Base-by-base conservation (phyloP, 106 monocot genomes). In the Posidonia australis region DNA sequence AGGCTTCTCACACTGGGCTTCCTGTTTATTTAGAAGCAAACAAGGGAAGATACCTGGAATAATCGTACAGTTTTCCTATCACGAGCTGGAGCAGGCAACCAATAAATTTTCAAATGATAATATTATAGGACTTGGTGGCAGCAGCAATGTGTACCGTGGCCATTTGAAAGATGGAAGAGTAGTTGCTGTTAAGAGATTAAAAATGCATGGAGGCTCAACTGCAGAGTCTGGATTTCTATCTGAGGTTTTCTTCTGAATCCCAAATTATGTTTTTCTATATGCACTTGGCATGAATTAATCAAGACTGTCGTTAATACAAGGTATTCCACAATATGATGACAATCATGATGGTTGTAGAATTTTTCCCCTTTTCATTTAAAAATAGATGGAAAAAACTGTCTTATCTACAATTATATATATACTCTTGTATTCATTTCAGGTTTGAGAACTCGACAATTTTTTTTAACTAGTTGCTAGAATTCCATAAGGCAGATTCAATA, bases 141-240 rank as follows among this genome's bases (percentile, higher is more conserved):
- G 83, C 60, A 96, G 94, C 70, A 80, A 79, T 61, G 94, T 96
- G 5, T 96, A 86, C 60, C 78, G 72, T 57, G 94, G 90, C 52
- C 76, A 80, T 45, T 69, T 96, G 19, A 67, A 59, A 25, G 79
- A 84, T 71, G 86, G 84, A 63, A 87, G 66, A 62, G 61, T 78
- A 45, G 84, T 96, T 71, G 94, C 94, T 27, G 66, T 96, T 63
- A 96, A 96, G 72, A 96, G 78, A 68, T 68, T 90, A 5, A 82
- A 82, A 67, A 43, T 67, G 28, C 53, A 65, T 43, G 59, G 59
- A 58, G 72, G 68, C 12, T 46, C 71, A 55, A 77, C 79, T 57
- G 80, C 64, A 36, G 90, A 86, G 43, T 74, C 59, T 67, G 74
- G 59, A 25, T 90, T 89, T 70, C 42, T 82, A 54, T 82, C 83